A percentile compares a stretch with the other conserved stretches of the same genome.
These are phyloP conservation scores for Trichoderma sp. DNA, from an alignment of 2,329 filamentous ascomycete species.

Conservation along the genomic window DNA sequence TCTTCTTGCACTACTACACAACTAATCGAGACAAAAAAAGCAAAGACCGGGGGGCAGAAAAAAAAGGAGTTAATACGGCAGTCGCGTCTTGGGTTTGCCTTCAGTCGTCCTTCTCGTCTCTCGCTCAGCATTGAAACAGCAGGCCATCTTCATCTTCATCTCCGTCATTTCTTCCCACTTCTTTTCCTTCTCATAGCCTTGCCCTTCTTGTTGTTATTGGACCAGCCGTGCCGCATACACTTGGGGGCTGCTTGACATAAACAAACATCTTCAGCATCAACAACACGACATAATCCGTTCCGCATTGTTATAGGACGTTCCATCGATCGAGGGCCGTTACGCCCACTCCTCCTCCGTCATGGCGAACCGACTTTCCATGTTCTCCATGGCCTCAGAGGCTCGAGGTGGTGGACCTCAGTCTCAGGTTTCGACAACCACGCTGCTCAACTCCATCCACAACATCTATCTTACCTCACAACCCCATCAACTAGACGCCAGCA, in stretches of 20 bases:
- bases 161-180: not conserved
- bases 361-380: slow-evolving; percentile 67
- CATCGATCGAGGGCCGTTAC: slow-evolving; percentile 25
- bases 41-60: not conserved
- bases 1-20: not conserved
- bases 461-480: slow-evolving; percentile 78
- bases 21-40: not conserved
- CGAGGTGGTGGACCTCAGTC: slow-evolving; percentile 64
- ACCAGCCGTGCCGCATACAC: not conserved
- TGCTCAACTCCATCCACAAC: slow-evolving; percentile 88
- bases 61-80: slow-evolving; percentile 14
- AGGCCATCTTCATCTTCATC: not conserved
- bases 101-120: not conserved
- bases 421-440: slow-evolving; percentile 87
- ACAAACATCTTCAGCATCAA: not conserved
- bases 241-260: not conserved
- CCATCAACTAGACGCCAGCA: slow-evolving; percentile 85
- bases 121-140: slow-evolving; percentile 8
- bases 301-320: not conserved
- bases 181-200: not conserved
- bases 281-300: not conserved
- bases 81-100: slow-evolving; percentile 5
- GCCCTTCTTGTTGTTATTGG: not conserved
- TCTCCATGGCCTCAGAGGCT: slow-evolving; percentile 60
- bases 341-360: slow-evolving; percentile 36